These are phyloP conservation scores for Lobosporangium transversale DNA, from an alignment of 192 early-diverging fungal species.

Conservation along the genomic window DNA sequence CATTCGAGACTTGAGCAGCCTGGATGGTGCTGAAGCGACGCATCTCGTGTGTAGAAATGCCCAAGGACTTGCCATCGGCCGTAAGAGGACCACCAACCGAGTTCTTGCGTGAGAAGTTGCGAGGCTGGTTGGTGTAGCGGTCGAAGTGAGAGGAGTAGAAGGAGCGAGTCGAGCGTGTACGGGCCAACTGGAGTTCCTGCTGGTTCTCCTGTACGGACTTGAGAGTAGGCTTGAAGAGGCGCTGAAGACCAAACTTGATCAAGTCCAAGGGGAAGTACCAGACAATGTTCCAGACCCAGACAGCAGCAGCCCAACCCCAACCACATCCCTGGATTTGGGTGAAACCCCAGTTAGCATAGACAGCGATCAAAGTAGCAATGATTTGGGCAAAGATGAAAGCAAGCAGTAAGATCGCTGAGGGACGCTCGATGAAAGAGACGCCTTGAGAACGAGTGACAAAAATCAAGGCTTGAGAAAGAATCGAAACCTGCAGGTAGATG, in stretches of 20 bases:
- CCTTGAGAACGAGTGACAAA: conserved; percentile 81
- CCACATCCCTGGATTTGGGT: conserved; percentile 76
- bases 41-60: conserved; percentile 72
- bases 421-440: conserved; percentile 80
- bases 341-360: conserved; percentile 86
- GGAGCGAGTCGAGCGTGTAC: conserved; percentile 69
- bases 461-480: conserved; percentile 81
- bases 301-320: conserved; percentile 79
- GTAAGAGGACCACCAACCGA: conserved; percentile 53
- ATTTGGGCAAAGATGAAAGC: conserved; percentile 80
- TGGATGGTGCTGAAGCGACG: conserved; percentile 79
- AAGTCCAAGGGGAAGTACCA: conserved; percentile 83
- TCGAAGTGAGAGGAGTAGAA: conserved; percentile 71
- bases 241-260: conserved; percentile 79
- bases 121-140: conserved; percentile 58
- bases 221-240: conserved; percentile 64
- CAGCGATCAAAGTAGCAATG: conserved; percentile 82
- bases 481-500: conserved; percentile 84
- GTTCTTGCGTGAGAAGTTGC: conserved; percentile 57
- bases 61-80: conserved; percentile 64
- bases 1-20: conserved; percentile 65
- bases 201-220: conserved; percentile 28
- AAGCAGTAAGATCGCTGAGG: conserved; percentile 70
- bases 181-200: conserved; percentile 62
- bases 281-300: conserved; percentile 84